These are phyloP conservation scores for Sugiyamaella valdiviana DNA, from an alignment of 805 yeast genomes.

Conservation along the genomic window DNA sequence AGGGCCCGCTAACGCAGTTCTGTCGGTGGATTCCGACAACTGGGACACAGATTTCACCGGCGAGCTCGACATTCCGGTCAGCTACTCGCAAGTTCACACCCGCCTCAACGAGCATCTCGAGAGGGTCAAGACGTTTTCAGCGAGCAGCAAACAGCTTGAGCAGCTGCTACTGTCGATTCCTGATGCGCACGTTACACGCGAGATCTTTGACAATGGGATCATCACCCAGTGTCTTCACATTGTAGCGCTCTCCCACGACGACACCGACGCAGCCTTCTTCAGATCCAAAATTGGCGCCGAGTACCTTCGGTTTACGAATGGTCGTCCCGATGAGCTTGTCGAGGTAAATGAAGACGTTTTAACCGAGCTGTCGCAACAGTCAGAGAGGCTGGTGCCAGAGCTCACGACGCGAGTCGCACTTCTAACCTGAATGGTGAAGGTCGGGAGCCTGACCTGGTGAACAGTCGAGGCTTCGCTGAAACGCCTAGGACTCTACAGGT, in stretches of 20 bases:
- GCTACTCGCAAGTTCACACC: conserved; percentile 10
- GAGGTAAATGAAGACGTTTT: conserved; percentile 8
- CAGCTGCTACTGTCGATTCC: conserved; percentile 17
- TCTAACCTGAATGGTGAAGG: background rate
- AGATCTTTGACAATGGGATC: conserved; percentile 10
- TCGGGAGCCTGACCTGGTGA: background rate
- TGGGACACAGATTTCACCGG: conserved; percentile 58
- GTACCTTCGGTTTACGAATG: conserved; percentile 5
- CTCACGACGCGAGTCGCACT: conserved; percentile 1
- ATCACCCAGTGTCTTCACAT: conserved; percentile 27
- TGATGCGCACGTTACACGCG: background rate
- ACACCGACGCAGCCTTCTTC: conserved; percentile 21
- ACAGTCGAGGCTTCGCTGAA: background rate
- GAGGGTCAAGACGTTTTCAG: conserved; percentile 19
- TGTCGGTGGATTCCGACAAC: conserved; percentile 27
- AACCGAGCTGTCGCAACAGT: conserved; percentile 10
- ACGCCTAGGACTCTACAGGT: background rate
- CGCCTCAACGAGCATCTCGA: conserved; percentile 19
- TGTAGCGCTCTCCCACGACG: conserved; percentile 25
- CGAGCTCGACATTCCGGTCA: conserved; percentile 18
- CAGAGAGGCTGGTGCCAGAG: conserved; percentile 15
- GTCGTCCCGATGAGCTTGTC: conserved; percentile 10
- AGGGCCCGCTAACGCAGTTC: background rate
- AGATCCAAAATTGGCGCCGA: conserved; percentile 17
- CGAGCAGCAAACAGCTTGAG: conserved; percentile 18